Evolutionary conservation across 176 grass and related monocot genomes (phyloP).

Genomic region (Alloteropsis semialata): DNA sequence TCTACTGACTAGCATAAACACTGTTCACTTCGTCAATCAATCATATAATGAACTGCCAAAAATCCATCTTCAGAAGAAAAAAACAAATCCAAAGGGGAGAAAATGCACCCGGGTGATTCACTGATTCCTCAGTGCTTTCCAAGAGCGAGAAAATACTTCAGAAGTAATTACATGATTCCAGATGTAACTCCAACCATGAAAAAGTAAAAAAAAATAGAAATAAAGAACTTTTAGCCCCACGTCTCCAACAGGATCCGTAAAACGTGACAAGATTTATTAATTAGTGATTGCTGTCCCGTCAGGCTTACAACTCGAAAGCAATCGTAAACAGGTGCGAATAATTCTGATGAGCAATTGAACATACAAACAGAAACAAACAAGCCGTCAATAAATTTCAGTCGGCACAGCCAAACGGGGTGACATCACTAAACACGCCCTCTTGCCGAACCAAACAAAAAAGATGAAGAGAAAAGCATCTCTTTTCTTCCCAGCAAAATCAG

Average conservation of each 20-base stretch:
- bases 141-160: background rate
- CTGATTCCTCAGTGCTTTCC: background rate
- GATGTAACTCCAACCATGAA: background rate
- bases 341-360: background rate
- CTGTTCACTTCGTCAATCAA: background rate
- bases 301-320: background rate
- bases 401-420: background rate
- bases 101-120: background rate
- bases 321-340: background rate
- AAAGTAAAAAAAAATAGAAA: background rate
- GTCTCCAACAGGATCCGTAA: background rate
- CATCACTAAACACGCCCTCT: background rate
- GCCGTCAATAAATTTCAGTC: background rate
- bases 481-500: background rate
- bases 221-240: background rate
- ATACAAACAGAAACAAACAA: background rate
- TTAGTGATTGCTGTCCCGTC: background rate
- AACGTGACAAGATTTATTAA: background rate
- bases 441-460: background rate
- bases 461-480: background rate
- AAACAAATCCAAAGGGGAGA: background rate
- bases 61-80: background rate
- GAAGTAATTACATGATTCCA: background rate
- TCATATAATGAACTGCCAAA: background rate
- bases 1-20: background rate